Evolutionary conservation across 495 filamentous ascomycete genomes (phyloP).

Genomic region (Trichoderma virens): DNA sequence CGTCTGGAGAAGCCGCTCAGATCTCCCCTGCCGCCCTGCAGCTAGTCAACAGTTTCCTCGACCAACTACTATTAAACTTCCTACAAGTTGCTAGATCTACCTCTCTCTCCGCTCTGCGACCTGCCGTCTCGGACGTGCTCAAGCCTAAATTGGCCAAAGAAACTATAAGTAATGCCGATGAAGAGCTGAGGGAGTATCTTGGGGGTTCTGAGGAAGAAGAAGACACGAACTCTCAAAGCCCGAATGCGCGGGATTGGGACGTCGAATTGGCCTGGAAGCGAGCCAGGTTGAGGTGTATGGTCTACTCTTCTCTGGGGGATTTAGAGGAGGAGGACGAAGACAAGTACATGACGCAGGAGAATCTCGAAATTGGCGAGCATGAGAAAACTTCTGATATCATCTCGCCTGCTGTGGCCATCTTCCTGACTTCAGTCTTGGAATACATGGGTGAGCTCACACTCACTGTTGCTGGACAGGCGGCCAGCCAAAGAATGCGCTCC

Average conservation of each 20-base stretch:
- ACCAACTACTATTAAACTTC: constrained; percentile 86
- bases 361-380: constrained; percentile 47
- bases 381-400: constrained; percentile 58
- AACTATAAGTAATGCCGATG: constrained; percentile 79
- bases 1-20: constrained; percentile 56
- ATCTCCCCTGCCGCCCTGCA: constrained; percentile 69
- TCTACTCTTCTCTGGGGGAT: constrained; percentile 92
- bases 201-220: constrained; percentile 71
- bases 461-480: constrained; percentile 78
- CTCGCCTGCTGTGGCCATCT: constrained; percentile 89
- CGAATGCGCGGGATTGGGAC: constrained; percentile 63
- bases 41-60: constrained; percentile 86
- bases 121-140: constrained; percentile 78
- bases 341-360: constrained; percentile 65
- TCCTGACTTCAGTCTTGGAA: constrained; percentile 90
- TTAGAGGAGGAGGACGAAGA: constrained; percentile 98
- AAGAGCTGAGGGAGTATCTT: constrained; percentile 83
- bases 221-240: constrained; percentile 42
- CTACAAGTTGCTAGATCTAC: constrained; percentile 74
- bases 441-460: constrained; percentile 88
- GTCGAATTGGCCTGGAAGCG: constrained; percentile 84
- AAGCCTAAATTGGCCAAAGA: constrained; percentile 83
- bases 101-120: constrained; percentile 66
- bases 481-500: constrained; percentile 59
- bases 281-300: constrained; percentile 89